Percentiles rank a stretch among this genome's conserved stretches.
Conservation (phyloP, 495 filamentous ascomycete species). For the Acidomyces sp. region DNA sequence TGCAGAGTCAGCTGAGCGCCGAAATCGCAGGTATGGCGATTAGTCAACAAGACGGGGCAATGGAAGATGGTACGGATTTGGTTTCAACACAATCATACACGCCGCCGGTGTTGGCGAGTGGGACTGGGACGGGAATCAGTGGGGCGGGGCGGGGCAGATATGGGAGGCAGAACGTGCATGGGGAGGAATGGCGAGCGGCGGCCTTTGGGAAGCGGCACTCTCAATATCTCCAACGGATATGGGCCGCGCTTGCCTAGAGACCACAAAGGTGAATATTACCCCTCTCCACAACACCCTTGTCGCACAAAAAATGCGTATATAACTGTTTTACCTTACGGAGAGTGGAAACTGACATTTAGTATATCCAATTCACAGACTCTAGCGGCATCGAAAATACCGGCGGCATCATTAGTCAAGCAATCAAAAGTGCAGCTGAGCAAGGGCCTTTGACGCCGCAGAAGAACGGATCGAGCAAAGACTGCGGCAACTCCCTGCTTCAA, state of each 20-base stretch:
- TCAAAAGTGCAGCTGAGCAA: slow-evolving; percentile 67
- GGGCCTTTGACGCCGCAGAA: slow-evolving; percentile 42
- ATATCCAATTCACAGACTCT: not conserved
- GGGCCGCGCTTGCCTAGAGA: not conserved
- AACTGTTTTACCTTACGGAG: too few species aligned
- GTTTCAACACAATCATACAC: slow-evolving; percentile 43
- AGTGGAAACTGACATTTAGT: too few species aligned
- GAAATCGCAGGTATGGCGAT: slow-evolving; percentile 52
- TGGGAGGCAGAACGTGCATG: slow-evolving; percentile 41
- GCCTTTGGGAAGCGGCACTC: slow-evolving; percentile 38
- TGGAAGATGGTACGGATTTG: slow-evolving; percentile 8
- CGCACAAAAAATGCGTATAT: too few species aligned
- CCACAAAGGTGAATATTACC: too few species aligned
- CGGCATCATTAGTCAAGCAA: slow-evolving; percentile 82
- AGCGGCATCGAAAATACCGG: slow-evolving; percentile 24
- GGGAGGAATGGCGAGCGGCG: slow-evolving; percentile 44
- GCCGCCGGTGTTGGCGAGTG: slow-evolving; percentile 26
- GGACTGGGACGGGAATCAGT: slow-evolving; percentile 47
- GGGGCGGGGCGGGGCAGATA: slow-evolving; percentile 70
- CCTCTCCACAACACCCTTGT: too few species aligned
- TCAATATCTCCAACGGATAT: slow-evolving; percentile 4
- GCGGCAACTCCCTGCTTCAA: slow-evolving; percentile 31
- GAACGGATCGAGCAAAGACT: slow-evolving; percentile 62
- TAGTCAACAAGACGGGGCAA: slow-evolving; percentile 17
- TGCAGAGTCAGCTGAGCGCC: slow-evolving; percentile 48